Evolutionary conservation across 2,329 filamentous ascomycete species (phyloP).

Genomic region (Chalaropsis thielavioides): DNA sequence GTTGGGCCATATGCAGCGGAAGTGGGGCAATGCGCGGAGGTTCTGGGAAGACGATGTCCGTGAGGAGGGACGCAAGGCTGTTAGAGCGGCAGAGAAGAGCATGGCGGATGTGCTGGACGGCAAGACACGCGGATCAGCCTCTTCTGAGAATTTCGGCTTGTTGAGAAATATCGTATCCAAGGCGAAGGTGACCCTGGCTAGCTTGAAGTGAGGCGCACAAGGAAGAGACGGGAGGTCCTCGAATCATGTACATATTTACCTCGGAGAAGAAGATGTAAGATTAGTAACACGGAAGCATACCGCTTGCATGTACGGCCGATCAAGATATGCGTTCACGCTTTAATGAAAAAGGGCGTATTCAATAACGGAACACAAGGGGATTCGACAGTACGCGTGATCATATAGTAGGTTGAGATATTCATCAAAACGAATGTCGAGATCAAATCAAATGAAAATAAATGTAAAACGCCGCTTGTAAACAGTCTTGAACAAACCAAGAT

Average conservation of each 20-base stretch:
- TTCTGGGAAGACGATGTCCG: slow-evolving; percentile 55
- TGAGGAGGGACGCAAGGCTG: slow-evolving; percentile 50
- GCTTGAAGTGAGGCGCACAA: background rate
- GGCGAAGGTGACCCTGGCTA: slow-evolving; percentile 34
- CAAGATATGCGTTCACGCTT: background rate
- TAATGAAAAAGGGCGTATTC: background rate
- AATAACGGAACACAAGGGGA: background rate
- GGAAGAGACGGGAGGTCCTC: background rate
- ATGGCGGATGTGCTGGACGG: slow-evolving; percentile 34
- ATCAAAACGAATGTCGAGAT: background rate
- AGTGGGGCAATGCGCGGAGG: slow-evolving; percentile 44
- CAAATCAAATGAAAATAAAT: slow-evolving; percentile 9
- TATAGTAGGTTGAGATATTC: background rate
- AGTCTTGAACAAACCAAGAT: slow-evolving; percentile 7
- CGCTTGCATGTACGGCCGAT: background rate
- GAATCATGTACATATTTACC: slow-evolving; percentile 8
- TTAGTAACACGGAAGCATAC: background rate
- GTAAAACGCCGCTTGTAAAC: slow-evolving; percentile 8
- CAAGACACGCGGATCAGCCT: slow-evolving; percentile 18
- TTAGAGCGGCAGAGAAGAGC: slow-evolving; percentile 41
- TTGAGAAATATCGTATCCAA: slow-evolving; percentile 28
- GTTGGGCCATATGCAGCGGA: slow-evolving; percentile 43
- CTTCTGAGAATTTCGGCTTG: background rate
- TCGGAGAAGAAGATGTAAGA: slow-evolving; percentile 1
- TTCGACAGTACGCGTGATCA: background rate